phyloP scores from a whole-genome alignment of 2,329 filamentous ascomycete species.

The Alternaria sp. region DNA sequence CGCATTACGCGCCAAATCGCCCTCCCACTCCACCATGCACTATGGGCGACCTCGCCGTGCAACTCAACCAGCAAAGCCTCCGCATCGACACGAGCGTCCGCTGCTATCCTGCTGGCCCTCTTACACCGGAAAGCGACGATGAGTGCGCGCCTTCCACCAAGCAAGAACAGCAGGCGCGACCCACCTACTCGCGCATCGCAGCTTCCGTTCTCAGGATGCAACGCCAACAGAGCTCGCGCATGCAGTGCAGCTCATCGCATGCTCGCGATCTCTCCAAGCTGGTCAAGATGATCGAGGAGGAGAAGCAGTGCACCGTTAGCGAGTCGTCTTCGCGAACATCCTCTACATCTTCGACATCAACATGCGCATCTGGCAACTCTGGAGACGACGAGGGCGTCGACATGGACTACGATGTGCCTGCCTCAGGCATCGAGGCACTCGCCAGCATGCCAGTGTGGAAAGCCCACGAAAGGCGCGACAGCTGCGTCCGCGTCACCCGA shows the following conservation, averaged over 20 bases:
- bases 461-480: constrained; percentile 32
- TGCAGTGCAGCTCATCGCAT: constrained; percentile 50
- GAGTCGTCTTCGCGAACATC: constrained; percentile 19
- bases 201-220: constrained; percentile 48
- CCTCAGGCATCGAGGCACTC: constrained; percentile 19
- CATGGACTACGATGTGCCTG: constrained; percentile 36
- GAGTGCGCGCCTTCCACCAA: constrained; percentile 17
- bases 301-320: constrained; percentile 51
- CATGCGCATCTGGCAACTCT: constrained; percentile 6
- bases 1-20: constrained; percentile 11
- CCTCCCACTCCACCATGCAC: constrained; percentile 41
- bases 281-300: constrained; percentile 51
- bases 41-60: constrained; percentile 44
- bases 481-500: constrained; percentile 37
- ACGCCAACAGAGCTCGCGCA: constrained; percentile 49
- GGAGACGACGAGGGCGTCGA: constrained; percentile 43
- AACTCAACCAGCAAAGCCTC: constrained; percentile 43
- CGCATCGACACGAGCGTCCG: constrained; percentile 29
- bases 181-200: constrained; percentile 42
- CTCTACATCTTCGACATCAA: constrained; percentile 12
- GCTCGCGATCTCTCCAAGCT: constrained; percentile 51
- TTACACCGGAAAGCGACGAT: constrained; percentile 35
- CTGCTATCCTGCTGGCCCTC: constrained; percentile 21
- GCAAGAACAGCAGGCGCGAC: constrained; percentile 14
- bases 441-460: constrained; percentile 31